A percentile compares a stretch with the other conserved stretches of the same genome.
phyloP scores from a whole-genome alignment of 768 basidiomycete species.

The Trametes cingulata region DNA sequence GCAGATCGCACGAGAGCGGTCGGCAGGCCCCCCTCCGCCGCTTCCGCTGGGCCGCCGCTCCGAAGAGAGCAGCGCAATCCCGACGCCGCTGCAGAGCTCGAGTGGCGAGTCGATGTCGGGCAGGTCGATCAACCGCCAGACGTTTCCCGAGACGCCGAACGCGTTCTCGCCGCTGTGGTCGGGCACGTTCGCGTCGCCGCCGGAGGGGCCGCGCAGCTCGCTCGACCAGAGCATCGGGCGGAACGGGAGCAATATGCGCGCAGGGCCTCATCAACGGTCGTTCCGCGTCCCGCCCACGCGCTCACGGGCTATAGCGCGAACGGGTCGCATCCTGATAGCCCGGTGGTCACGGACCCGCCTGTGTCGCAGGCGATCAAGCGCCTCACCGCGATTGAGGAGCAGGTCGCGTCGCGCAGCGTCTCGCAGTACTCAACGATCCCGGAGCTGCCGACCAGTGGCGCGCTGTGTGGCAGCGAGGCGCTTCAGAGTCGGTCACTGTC shows the following conservation, averaged over 20 bases:
- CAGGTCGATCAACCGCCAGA: slow-evolving; percentile 42
- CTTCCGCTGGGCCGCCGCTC: slow-evolving; percentile 17
- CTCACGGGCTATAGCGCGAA: slow-evolving; percentile 15
- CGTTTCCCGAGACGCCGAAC: slow-evolving; percentile 76
- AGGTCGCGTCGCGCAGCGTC: slow-evolving; percentile 13
- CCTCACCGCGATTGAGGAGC: slow-evolving; percentile 19
- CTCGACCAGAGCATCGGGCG: neutral
- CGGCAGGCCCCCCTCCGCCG: slow-evolving; percentile 18
- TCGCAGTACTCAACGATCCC: slow-evolving; percentile 16
- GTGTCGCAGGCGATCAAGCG: slow-evolving; percentile 8
- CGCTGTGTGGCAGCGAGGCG: slow-evolving; percentile 1
- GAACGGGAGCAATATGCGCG: slow-evolving; percentile 1
- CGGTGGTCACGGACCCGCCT: neutral
- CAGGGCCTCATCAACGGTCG: slow-evolving; percentile 11
- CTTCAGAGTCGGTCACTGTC: too few relatives aligned
- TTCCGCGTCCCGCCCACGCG: slow-evolving; percentile 17
- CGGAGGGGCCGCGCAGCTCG: slow-evolving; percentile 3
- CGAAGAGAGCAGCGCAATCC: slow-evolving; percentile 12
- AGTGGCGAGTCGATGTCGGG: slow-evolving; percentile 18
- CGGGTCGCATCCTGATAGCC: slow-evolving; percentile 9
- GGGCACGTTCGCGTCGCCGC: slow-evolving; percentile 26
- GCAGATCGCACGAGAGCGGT: slow-evolving; percentile 20
- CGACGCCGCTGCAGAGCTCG: slow-evolving; percentile 21
- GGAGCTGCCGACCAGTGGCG: slow-evolving; percentile 20
- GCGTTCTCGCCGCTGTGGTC: slow-evolving; percentile 58